Evolutionary conservation across 2,329 filamentous ascomycete genomes (phyloP), one percentile per base, ranked within the genome.

Genomic region (Trichoderma atrobrunneum): DNA sequence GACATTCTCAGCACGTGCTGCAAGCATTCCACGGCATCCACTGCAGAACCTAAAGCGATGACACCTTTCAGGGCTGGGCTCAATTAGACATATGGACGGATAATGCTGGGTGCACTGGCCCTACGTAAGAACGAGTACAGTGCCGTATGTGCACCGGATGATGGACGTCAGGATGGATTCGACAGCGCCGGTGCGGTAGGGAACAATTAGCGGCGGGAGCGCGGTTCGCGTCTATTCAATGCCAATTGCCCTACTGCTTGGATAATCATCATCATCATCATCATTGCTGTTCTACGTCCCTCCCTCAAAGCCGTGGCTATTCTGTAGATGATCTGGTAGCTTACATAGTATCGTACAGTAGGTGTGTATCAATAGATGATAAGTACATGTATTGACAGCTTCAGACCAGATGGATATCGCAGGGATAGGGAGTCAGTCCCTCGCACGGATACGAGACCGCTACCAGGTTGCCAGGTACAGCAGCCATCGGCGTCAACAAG

Each of bases 371-470:
- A 51, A 51, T 21, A 10, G n/a, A 51, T 21, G 43, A 1, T 51
- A 24, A 39, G 36, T 51, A 51, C n/a, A 54, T 51, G n/a, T 48
- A n/a, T 65, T 36, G 63, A 54, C 30, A 51, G 63, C 14, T 10
- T 26, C 28, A 34, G 30, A 16, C 28, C 6, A 60, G 12, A 32
- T n/a, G 32, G 59, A 36, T 36, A 62, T n/a, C 14, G 30, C 59
- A 62, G 59, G 59, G 32, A 26, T 36, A 14, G 21, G 16, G 28
- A 65, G 39, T n/a, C 48, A 34, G 57, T 60, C 18, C 34, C 7
- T 59, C n/a, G 54, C n/a, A n/a, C 54, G 65, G 65, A 68, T 68
- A 68, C 65, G 65, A 68, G 65, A 48, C 64, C 21, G 54, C 54
- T 54, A 28, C 39, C 32, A n/a, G 39, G 39, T 43, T 43, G 39